These are phyloP conservation scores for Immersiporthe knoxdaviesiana DNA, from an alignment of 2,329 filamentous ascomycete species.

Conservation along the genomic window DNA sequence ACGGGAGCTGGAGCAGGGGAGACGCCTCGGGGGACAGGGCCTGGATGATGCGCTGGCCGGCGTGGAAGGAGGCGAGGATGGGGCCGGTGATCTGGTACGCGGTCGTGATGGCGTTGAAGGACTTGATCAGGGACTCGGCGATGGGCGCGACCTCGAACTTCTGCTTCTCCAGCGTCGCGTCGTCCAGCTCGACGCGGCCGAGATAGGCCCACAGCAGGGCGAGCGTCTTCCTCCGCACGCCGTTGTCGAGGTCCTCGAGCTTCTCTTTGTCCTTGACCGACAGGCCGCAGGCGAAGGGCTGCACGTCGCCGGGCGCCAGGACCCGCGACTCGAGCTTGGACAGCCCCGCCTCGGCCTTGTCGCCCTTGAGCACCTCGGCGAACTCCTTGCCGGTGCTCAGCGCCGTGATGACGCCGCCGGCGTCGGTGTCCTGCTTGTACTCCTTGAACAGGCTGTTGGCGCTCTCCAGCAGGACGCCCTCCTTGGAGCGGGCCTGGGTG, in stretches of 20 bases:
- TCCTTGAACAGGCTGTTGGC: conserved; percentile 94
- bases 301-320: conserved; percentile 60
- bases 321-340: conserved; percentile 84
- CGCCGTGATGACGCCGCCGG: conserved; percentile 77
- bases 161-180: conserved; percentile 74
- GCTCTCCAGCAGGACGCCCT: conserved; percentile 89
- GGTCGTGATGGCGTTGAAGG: conserved; percentile 83
- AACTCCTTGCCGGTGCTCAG: conserved; percentile 88
- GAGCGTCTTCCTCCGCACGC: conserved; percentile 80
- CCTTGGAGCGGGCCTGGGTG: conserved; percentile 88
- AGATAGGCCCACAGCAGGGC: conserved; percentile 95
- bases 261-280: conserved; percentile 74
- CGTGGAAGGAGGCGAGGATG: conserved; percentile 78
- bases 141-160: conserved; percentile 91
- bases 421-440: conserved; percentile 82
- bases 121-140: conserved; percentile 81
- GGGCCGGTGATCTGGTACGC: conserved; percentile 84
- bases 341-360: conserved; percentile 78
- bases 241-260: conserved; percentile 79
- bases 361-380: conserved; percentile 72
- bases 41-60: conserved; percentile 87
- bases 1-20: conserved; percentile 87
- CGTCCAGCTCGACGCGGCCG: conserved; percentile 82
- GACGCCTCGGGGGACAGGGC: conserved; percentile 82
- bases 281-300: conserved; percentile 61